These are phyloP conservation scores for Monosporascus sp. DNA, from an alignment of 2,329 filamentous ascomycete genomes.

Conservation along the genomic window DNA sequence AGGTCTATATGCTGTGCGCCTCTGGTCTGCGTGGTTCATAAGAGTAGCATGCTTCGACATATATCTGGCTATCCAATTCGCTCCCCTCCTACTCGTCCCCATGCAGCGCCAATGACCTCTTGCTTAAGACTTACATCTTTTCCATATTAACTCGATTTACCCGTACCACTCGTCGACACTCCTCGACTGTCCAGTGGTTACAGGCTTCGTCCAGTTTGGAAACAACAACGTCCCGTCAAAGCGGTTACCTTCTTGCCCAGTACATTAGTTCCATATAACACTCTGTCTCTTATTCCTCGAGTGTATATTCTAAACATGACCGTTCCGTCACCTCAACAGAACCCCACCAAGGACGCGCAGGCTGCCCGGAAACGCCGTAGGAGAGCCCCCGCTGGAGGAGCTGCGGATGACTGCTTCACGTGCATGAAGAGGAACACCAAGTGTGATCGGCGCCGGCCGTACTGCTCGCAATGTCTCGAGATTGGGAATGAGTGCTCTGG, in stretches of 20 bases:
- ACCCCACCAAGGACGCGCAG: conserved; percentile 44
- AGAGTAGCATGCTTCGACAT: conserved; percentile 24
- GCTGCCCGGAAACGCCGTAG: conserved; percentile 69
- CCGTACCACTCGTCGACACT: conserved; percentile 34
- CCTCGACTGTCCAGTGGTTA: conserved; percentile 24
- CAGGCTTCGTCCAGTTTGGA: conserved; percentile 20
- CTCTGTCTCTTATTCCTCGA: conserved; percentile 9
- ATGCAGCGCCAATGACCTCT: conserved; percentile 28
- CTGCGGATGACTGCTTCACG: conserved; percentile 90
- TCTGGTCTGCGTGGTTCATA: conserved; percentile 11
- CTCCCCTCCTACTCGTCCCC: conserved; percentile 26
- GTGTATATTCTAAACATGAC: conserved; percentile 37
- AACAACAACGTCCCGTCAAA: conserved; percentile 12
- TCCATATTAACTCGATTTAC: conserved; percentile 38
- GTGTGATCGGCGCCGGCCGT: conserved; percentile 87
- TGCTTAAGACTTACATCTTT: conserved; percentile 29
- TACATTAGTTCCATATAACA: conserved; percentile 18
- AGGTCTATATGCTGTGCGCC: not conserved
- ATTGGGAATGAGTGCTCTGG: conserved; percentile 89
- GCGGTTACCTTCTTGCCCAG: conserved; percentile 13
- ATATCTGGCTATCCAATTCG: conserved; percentile 27
- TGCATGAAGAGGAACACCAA: conserved; percentile 78
- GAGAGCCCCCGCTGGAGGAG: conserved; percentile 81
- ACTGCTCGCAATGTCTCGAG: conserved; percentile 91
- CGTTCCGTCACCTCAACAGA: conserved; percentile 39